Evolutionary conservation across 2,329 filamentous ascomycete species (phyloP).

Genomic region (Sporothrix phasma): DNA sequence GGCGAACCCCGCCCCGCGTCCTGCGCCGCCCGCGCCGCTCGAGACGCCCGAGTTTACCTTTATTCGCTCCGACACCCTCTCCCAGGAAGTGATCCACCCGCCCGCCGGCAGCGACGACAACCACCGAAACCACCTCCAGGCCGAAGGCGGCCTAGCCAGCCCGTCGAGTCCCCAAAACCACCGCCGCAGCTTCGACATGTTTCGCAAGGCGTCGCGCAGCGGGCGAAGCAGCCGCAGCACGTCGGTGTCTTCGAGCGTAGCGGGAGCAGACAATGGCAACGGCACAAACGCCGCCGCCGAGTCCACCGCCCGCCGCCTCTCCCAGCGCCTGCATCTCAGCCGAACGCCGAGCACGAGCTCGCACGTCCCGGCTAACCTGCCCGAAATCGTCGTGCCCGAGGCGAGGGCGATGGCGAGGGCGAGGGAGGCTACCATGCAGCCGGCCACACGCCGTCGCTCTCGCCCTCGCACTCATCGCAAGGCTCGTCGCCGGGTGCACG

Average conservation of each 20-base stretch:
- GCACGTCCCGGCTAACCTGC: conserved; percentile 70
- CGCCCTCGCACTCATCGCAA: background rate
- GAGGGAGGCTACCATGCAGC: conserved; percentile 22
- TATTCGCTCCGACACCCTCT: conserved; percentile 71
- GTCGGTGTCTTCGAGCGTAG: conserved; percentile 34
- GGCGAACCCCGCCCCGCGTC: conserved; percentile 11
- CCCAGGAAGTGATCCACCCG: conserved; percentile 68
- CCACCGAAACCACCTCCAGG: conserved; percentile 19
- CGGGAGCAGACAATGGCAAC: conserved; percentile 23
- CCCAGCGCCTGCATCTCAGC: conserved; percentile 60
- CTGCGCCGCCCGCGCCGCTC: conserved; percentile 30
- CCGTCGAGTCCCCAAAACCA: conserved; percentile 14
- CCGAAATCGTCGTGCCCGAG: conserved; percentile 51
- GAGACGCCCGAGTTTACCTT: conserved; percentile 63
- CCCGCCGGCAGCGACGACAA: conserved; percentile 33
- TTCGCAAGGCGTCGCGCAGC: conserved; percentile 20
- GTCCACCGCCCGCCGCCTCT: conserved; percentile 39
- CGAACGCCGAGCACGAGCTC: conserved; percentile 51
- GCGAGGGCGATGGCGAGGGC: conserved; percentile 27
- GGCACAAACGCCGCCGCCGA: conserved; percentile 17
- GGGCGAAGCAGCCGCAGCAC: conserved; percentile 34
- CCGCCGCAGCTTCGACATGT: conserved; percentile 27
- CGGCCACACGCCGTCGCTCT: background rate
- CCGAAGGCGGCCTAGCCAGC: conserved; percentile 21
- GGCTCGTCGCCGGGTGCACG: background rate